These are phyloP conservation scores for Tulasnella sp. DNA, from an alignment of 768 basidiomycete genomes.

Conservation along the genomic window DNA sequence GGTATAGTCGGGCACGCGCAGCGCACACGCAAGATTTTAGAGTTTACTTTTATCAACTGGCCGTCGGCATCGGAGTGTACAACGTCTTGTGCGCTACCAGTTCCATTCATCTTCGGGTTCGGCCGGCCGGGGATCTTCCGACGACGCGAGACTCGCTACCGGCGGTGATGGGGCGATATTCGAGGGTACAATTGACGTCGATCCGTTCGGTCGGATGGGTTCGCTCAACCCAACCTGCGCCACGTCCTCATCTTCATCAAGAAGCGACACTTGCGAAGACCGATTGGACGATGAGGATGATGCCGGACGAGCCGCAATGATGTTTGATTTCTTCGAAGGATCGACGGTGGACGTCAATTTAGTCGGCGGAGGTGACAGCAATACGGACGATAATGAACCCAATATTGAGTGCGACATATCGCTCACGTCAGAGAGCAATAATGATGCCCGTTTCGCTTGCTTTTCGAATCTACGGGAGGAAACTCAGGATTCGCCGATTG, in stretches of 20 bases:
- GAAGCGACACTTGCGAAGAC: conserved; percentile 1
- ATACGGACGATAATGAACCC: conserved; percentile 12
- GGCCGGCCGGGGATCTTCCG: not conserved
- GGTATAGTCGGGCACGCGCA: too few relatives aligned
- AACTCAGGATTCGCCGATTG: not conserved
- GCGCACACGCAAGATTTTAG: too few relatives aligned
- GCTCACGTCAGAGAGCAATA: conserved; percentile 20
- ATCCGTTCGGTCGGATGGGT: conserved; percentile 4
- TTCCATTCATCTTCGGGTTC: conserved; percentile 21
- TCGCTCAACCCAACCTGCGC: conserved; percentile 1
- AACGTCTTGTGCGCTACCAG: conserved; percentile 19
- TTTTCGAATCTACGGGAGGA: conserved; percentile 18
- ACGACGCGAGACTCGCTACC: not conserved
- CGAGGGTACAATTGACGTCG: not conserved
- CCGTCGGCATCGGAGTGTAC: too few relatives aligned
- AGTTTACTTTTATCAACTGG: too few relatives aligned
- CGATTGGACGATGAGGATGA: not conserved
- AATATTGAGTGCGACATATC: conserved; percentile 12
- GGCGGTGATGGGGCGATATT: not conserved
- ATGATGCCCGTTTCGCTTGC: conserved; percentile 20
- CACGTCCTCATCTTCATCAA: conserved; percentile 10
- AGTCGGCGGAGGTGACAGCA: conserved; percentile 10
- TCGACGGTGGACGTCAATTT: conserved; percentile 1
- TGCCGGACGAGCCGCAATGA: not conserved
- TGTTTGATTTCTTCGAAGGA: not conserved